Base-by-base conservation (phyloP, 129 eudicot genomes). In the Ambrosia artemisiifolia region DNA sequence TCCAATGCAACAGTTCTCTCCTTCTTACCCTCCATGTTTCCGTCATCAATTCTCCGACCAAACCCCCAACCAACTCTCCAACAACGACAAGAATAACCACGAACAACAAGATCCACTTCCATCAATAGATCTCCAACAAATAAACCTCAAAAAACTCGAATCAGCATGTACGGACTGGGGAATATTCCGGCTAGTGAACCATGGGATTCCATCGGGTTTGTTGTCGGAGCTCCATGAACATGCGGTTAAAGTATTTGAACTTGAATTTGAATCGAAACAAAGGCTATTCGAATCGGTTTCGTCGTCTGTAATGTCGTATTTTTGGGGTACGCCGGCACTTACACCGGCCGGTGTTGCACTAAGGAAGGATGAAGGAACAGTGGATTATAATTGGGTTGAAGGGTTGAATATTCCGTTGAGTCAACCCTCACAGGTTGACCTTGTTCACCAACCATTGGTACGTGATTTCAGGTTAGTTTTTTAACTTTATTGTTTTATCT, bases 261-360 rank as follows among this genome's bases (percentile, higher is more conserved):
- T 78, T 2, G 74, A 30, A 11, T 90, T 75, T 61, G 91, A 89
- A 66, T 63, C 85, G 43, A 93, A 93, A 77, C 79, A 83, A 64
- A 70, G 10, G 28, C 11, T 85, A 0, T 74, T 81, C 24, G 69
- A 30, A 24, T 70, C 68, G 12, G 70, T 65, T 51, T 86, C 92
- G 2, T 34, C 85, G 1, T 54, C 78, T 32, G 78, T 78, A 0
- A 51, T 92, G 3, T 73, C 87, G 5, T 90, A 93, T 64, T 93
- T 90, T 56, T 90, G 92, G 85, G 98, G 98, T 18, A 87, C 87
- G 30, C 91, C 96, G 38, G 93, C 92, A 8, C 75, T 93, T 47
- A 78, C 90, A 1, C 75, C 81, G 6, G 36, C 84, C 2, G 98
- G 95, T 6, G 73, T 34, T 11, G 50, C 74, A 0, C 44, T 70